Base-by-base conservation (phyloP, 2,329 filamentous ascomycete species). In the Bisporella sp. region DNA sequence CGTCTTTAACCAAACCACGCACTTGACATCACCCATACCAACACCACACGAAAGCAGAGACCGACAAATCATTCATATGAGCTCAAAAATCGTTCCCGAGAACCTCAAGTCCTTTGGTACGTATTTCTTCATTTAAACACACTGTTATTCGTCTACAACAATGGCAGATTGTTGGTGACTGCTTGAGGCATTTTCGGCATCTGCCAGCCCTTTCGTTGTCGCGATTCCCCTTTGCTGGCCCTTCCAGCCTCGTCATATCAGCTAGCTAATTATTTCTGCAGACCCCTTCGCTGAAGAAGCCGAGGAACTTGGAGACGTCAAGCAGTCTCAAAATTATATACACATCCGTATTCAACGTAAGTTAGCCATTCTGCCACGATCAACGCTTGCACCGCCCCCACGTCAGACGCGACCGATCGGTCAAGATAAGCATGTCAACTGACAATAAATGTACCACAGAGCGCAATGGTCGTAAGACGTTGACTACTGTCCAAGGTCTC, bases 221-320 rank as follows among this genome's bases (percentile, higher is more conserved):
- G 21, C 12, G 7, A 12, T 28, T 8, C 7, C 8, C 12, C 41
- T 42, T 42, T 28, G 8, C 21, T 8, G 21, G 21, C 21, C 21
- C 13, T 29, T 29, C 30, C 42, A 9, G 42, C 42, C 42, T 31
- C 13, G 8, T 37, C 45, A 32, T 29, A 21, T 46, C 31, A 13
- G 3, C 21, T 35, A 29, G 13, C 21, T 40, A 21, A 55, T 60
- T 57, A 58, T 51, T 47, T 50, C 8, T 42, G 64, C 69, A 96
- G 93, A 99, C 86, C 93, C 93, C 87, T 99, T 99, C 89, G 93
- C 93, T 86, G 93, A 97, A 89, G 93, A 91, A 84, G 93, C 96
- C 89, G 92, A 96, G 85, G 91, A 95, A 74, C 90, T 87, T 73
- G 91, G 90, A 80, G 88, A 95, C 77, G 86, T 84, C 71, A 93